Evolutionary conservation across 306 rosid genomes (phyloP).

Genomic region (Rosa multiflora): DNA sequence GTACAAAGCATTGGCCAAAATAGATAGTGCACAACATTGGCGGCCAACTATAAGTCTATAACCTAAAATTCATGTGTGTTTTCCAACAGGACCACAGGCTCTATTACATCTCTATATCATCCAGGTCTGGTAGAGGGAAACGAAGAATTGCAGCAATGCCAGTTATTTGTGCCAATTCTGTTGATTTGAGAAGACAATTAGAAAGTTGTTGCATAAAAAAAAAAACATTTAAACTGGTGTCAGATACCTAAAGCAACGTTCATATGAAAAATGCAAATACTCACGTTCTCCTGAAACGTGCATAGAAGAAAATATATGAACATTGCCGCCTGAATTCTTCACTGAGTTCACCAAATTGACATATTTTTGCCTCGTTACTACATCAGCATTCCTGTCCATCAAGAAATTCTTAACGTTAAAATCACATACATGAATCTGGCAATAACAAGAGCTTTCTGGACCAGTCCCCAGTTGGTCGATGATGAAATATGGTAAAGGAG

Average conservation of each 20-base stretch:
- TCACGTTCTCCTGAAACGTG: constrained; percentile 98
- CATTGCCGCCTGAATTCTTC: constrained; percentile 80
- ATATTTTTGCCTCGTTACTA: constrained; percentile 54
- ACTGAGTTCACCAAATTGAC: constrained; percentile 82
- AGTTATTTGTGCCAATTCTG: constrained; percentile 75
- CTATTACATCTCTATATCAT: constrained; percentile 82
- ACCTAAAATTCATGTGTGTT: neutral
- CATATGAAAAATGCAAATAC: constrained; percentile 24
- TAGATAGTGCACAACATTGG: neutral
- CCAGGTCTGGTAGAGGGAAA: constrained; percentile 94
- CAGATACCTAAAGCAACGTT: neutral
- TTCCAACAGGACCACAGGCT: neutral
- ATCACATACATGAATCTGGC: neutral
- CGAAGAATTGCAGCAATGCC: constrained; percentile 95
- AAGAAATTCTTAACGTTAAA: neutral
- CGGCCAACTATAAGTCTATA: constrained; percentile 3
- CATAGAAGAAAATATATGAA: constrained; percentile 89
- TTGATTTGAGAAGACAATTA: constrained; percentile 16
- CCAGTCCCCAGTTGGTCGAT: constrained; percentile 4
- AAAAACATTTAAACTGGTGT: neutral
- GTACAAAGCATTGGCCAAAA: neutral
- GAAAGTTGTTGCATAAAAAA: neutral
- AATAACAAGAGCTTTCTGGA: neutral
- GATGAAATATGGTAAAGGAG: constrained; percentile 22
- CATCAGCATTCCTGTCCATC: constrained; percentile 71